Percentiles rank a stretch among this genome's conserved stretches.
Evolutionary conservation across 768 basidiomycete genomes (phyloP).

Genomic region (Mycena maculata): DNA sequence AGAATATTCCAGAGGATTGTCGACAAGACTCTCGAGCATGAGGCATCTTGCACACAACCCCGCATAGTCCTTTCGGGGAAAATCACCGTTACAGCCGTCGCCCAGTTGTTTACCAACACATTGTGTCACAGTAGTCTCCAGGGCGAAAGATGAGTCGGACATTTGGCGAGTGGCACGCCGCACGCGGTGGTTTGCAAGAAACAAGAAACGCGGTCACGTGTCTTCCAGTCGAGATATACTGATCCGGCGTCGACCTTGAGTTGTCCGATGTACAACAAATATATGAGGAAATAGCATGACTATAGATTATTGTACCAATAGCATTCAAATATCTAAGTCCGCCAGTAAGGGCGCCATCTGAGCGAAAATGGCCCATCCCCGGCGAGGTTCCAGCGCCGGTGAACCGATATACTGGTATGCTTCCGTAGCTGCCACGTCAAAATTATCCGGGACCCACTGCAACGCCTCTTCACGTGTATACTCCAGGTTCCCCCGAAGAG

Average conservation of each 20-base stretch:
- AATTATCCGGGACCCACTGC: slow-evolving; percentile 22
- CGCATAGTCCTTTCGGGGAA: background rate
- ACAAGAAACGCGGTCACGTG: too few species aligned
- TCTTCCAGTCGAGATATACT: too few species aligned
- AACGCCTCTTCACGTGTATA: slow-evolving; percentile 21
- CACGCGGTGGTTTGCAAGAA: too few species aligned
- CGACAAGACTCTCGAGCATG: slow-evolving; percentile 8
- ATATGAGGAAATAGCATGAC: too few species aligned
- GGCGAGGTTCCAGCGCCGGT: slow-evolving; percentile 6
- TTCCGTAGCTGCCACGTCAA: background rate
- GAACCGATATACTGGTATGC: slow-evolving; percentile 14
- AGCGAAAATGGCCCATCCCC: slow-evolving; percentile 26
- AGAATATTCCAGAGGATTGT: background rate
- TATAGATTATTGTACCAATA: too few species aligned
- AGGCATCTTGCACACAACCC: slow-evolving; percentile 11
- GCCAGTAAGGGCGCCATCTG: slow-evolving; percentile 19
- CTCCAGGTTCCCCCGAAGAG: background rate
- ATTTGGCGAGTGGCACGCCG: too few species aligned
- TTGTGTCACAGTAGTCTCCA: too few species aligned
- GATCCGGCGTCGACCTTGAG: too few species aligned
- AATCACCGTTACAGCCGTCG: slow-evolving; percentile 9
- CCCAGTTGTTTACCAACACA: background rate
- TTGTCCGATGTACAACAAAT: too few species aligned
- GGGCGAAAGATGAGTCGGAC: too few species aligned
- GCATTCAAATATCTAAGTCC: too few species aligned